Conservation (phyloP, 139 green algal genomes). For the Picochlorum sp. region DNA sequence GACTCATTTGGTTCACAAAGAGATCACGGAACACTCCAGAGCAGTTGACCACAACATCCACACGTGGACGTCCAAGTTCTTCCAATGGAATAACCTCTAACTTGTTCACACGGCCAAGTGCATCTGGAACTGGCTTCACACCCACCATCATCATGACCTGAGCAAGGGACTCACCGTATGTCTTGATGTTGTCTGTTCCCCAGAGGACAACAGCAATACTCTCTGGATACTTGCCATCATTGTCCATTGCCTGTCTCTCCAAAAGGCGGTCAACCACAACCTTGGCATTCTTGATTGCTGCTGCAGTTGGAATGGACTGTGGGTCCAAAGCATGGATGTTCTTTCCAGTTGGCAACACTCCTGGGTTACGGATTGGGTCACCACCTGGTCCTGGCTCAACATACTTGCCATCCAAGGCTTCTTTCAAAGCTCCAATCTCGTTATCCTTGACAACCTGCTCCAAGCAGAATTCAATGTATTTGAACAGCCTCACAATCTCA, state of each 20-base stretch:
- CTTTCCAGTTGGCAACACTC: slow-evolving; percentile 96
- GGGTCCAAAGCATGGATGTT: slow-evolving; percentile 99
- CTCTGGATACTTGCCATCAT: slow-evolving; percentile 90
- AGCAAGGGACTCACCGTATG: slow-evolving; percentile 91
- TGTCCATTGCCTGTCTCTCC: slow-evolving; percentile 79
- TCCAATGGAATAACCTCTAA: slow-evolving; percentile 96
- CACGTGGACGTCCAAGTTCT: slow-evolving; percentile 87
- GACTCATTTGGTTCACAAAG: slow-evolving; percentile 98
- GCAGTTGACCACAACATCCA: slow-evolving; percentile 99
- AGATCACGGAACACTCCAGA: slow-evolving; percentile 98
- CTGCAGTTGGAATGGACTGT: slow-evolving; percentile 86
- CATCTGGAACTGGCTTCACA: slow-evolving; percentile 84
- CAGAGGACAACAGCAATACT: slow-evolving; percentile 96
- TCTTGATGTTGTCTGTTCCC: slow-evolving; percentile 99
- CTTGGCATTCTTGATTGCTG: slow-evolving; percentile 74
- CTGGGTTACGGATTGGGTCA: slow-evolving; percentile 97
- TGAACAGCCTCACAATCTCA: slow-evolving; percentile 79
- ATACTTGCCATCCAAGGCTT: slow-evolving; percentile 84
- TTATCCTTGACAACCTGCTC: slow-evolving; percentile 96
- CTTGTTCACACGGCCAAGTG: slow-evolving; percentile 98
- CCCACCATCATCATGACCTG: slow-evolving; percentile 95
- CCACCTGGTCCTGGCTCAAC: slow-evolving; percentile 90
- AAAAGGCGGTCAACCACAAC: slow-evolving; percentile 89
- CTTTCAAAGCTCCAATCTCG: slow-evolving; percentile 85
- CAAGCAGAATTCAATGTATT: slow-evolving; percentile 96